Evolutionary conservation across 331 rosid species (phyloP).

Genomic region (Acacia pycnantha): DNA sequence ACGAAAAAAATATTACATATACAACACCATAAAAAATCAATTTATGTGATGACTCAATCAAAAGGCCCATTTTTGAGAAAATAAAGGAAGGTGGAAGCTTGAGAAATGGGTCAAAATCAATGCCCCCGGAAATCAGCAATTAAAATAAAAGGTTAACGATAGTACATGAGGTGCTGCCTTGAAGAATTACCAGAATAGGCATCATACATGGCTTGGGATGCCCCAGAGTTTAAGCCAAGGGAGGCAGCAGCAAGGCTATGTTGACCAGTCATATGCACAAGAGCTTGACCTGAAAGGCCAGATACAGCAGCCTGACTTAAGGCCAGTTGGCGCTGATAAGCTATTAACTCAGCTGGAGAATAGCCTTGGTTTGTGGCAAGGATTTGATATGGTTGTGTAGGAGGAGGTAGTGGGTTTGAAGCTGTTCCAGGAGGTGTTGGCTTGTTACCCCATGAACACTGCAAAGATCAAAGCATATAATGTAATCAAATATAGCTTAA

Average conservation of each 20-base stretch:
- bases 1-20: constrained; percentile 34
- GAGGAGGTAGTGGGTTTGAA: constrained; percentile 63
- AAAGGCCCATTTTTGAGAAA: constrained; percentile 23
- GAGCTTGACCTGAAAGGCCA: constrained; percentile 66
- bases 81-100: constrained; percentile 32
- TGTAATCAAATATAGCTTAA: neutral
- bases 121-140: constrained; percentile 27
- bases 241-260: constrained; percentile 61
- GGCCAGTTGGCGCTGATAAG: constrained; percentile 78
- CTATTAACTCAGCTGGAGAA: constrained; percentile 70
- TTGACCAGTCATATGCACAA: constrained; percentile 58
- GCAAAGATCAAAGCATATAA: constrained; percentile 6
- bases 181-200: constrained; percentile 63
- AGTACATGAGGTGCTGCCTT: constrained; percentile 73
- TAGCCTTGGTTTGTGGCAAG: constrained; percentile 70
- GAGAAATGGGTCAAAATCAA: constrained; percentile 33
- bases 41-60: constrained; percentile 20
- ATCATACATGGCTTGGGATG: constrained; percentile 66
- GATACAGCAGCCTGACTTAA: constrained; percentile 65
- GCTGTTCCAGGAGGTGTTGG: constrained; percentile 68
- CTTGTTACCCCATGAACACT: constrained; percentile 74
- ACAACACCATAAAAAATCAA: constrained; percentile 33
- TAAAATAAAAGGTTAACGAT: constrained; percentile 31
- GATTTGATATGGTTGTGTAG: constrained; percentile 64
- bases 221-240: constrained; percentile 58